phyloP scores from a whole-genome alignment of 805 yeast species.

The Suhomyces sp. region DNA sequence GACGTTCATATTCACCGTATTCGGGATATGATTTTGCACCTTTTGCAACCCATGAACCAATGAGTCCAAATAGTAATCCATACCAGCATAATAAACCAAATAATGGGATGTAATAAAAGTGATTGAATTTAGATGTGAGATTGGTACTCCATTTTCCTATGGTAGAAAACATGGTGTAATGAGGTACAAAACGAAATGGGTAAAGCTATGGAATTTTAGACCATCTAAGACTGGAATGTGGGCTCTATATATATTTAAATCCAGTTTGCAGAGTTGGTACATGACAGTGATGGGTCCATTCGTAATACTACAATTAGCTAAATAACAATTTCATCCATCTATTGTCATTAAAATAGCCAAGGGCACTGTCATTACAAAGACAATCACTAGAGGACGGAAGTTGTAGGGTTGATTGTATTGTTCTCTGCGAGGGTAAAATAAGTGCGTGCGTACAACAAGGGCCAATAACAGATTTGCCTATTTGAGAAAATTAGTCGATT shows the following conservation, averaged over 20 bases:
- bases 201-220: neutral
- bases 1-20: conserved; percentile 19
- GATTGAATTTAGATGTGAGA: conserved; percentile 22
- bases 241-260: neutral
- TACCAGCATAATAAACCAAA: conserved; percentile 27
- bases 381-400: neutral
- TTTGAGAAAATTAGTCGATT: neutral
- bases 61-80: conserved; percentile 17
- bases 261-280: neutral
- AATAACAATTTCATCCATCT: neutral
- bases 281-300: neutral
- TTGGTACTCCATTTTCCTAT: conserved; percentile 10
- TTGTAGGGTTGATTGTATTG: neutral
- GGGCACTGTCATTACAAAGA: neutral
- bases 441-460: neutral
- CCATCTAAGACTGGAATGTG: neutral
- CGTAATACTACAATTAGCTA: neutral
- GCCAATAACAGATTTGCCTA: neutral
- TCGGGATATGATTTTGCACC: conserved; percentile 21
- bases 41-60: conserved; percentile 20
- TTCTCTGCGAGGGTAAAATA: neutral
- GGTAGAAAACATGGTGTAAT: conserved; percentile 1
- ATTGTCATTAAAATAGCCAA: neutral
- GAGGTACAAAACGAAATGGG: neutral
- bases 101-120: conserved; percentile 23